Evolutionary conservation across 768 basidiomycete species (phyloP).

Genomic region (Kwoniella newhampshirensis): DNA sequence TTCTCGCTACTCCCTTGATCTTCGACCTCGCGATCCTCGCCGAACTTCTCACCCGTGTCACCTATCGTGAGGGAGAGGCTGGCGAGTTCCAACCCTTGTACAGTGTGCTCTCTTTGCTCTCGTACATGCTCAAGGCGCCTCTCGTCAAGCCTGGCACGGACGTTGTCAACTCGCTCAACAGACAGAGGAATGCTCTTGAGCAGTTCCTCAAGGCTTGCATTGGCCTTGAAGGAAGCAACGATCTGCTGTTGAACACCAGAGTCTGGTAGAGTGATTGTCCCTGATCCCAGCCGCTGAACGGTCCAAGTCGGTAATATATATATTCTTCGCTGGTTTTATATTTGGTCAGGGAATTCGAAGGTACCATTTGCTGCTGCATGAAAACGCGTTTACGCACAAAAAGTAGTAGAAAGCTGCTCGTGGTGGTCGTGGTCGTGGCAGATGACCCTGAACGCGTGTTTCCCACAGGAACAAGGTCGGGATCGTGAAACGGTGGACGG

Average conservation of each 20-base stretch:
- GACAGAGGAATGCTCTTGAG: conserved; percentile 93
- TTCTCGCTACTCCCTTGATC: conserved; percentile 93
- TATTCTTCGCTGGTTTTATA: conserved; percentile 19
- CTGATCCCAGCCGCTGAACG: neutral
- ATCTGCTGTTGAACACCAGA: conserved; percentile 81
- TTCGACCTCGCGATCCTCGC: conserved; percentile 89
- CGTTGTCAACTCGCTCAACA: conserved; percentile 90
- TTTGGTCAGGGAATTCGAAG: conserved; percentile 22
- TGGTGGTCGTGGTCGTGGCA: too few species aligned
- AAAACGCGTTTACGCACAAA: conserved; percentile 29
- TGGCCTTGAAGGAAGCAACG: conserved; percentile 76
- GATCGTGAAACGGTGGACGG: too few species aligned
- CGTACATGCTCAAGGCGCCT: conserved; percentile 98
- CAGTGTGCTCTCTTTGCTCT: conserved; percentile 85
- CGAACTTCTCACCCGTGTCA: conserved; percentile 87
- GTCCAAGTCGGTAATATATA: neutral
- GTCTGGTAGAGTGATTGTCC: conserved; percentile 65
- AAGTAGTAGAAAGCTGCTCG: neutral
- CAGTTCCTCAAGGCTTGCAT: conserved; percentile 91
- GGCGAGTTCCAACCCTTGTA: conserved; percentile 79
- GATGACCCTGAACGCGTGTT: too few species aligned
- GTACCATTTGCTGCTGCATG: conserved; percentile 29
- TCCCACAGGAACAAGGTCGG: too few species aligned
- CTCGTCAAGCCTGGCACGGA: conserved; percentile 85
- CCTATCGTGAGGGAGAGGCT: conserved; percentile 64